phyloP scores from a whole-genome alignment of 1,284 basidiomycete species.

The Irpex sp. region DNA sequence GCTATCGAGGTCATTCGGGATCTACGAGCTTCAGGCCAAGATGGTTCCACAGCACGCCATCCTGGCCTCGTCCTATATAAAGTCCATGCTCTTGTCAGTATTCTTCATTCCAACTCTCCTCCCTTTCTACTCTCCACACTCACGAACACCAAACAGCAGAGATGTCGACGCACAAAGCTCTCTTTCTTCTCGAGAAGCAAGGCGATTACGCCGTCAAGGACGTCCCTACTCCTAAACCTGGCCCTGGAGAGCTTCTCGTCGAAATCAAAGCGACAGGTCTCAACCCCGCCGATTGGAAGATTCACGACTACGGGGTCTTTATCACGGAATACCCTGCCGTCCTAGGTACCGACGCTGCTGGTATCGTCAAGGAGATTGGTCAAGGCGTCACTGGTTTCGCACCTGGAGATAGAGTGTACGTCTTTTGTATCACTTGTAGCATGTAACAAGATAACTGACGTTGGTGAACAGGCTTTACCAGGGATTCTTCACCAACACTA shows the following conservation, averaged over 20 bases:
- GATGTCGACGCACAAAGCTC: slow-evolving; percentile 5
- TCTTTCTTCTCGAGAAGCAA: slow-evolving; percentile 3
- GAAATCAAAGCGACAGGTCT: slow-evolving; percentile 9
- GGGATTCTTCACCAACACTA: slow-evolving; percentile 33
- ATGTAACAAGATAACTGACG: not conserved
- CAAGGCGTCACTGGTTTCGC: slow-evolving; percentile 44
- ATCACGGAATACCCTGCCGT: slow-evolving; percentile 35
- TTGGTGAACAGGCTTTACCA: slow-evolving; percentile 35
- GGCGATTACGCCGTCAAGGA: slow-evolving; percentile 2
- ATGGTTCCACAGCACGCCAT: no score
- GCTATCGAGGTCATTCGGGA: no score
- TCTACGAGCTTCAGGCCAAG: no score
- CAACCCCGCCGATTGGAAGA: slow-evolving; percentile 21
- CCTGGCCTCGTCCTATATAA: no score
- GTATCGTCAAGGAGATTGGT: slow-evolving; percentile 49
- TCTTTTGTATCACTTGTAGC: not conserved
- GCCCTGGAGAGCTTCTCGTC: slow-evolving; percentile 10
- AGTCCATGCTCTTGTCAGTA: no score
- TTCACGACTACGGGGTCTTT: slow-evolving; percentile 26
- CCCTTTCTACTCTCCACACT: no score
- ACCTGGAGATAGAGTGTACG: slow-evolving; percentile 56
- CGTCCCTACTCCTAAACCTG: slow-evolving; percentile 1
- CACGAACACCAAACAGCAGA: not conserved
- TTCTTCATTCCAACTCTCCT: no score
- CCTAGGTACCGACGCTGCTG: slow-evolving; percentile 53